Base-by-base conservation (phyloP, 495 filamentous ascomycete species). In the Xylaria nigripes region DNA sequence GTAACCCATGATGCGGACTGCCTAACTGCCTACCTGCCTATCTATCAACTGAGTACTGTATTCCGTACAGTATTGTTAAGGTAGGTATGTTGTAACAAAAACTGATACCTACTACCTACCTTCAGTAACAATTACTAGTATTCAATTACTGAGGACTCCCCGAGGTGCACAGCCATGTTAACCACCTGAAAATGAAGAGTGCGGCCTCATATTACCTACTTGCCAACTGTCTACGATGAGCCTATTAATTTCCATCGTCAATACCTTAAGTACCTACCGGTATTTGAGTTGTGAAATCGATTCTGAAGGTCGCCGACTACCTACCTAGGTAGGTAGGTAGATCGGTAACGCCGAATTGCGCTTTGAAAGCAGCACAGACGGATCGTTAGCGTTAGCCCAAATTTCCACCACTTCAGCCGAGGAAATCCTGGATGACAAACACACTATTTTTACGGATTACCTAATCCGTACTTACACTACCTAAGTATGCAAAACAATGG, bases 1-100 rank as follows among this genome's bases (percentile, higher is more conserved):
- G n/a, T n/a, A 27, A 50, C 53, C 40, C 18, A 50, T 46, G 22
- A 36, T 46, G 53, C 46, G 34, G 38, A 50, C 53, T 56, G 45
- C n/a, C n/a, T n/a, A n/a, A n/a, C n/a, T n/a, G n/a, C n/a, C n/a
- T n/a, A n/a, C n/a, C n/a, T n/a, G n/a, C n/a, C n/a, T n/a, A n/a
- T n/a, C n/a, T n/a, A n/a, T n/a, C n/a, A n/a, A n/a, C n/a, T n/a
- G n/a, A n/a, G n/a, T n/a, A n/a, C n/a, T n/a, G n/a, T n/a, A n/a
- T n/a, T n/a, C n/a, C n/a, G n/a, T n/a, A n/a, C n/a, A n/a, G n/a
- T n/a, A n/a, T n/a, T n/a, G n/a, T n/a, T n/a, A n/a, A n/a, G n/a
- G n/a, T n/a, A n/a, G n/a, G n/a, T n/a, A n/a, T n/a, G n/a, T n/a
- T n/a, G n/a, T n/a, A n/a, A n/a, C n/a, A n/a, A n/a, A n/a, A n/a